Evolutionary conservation across 805 yeast species (phyloP).

Genomic region (Candida easanensis): DNA sequence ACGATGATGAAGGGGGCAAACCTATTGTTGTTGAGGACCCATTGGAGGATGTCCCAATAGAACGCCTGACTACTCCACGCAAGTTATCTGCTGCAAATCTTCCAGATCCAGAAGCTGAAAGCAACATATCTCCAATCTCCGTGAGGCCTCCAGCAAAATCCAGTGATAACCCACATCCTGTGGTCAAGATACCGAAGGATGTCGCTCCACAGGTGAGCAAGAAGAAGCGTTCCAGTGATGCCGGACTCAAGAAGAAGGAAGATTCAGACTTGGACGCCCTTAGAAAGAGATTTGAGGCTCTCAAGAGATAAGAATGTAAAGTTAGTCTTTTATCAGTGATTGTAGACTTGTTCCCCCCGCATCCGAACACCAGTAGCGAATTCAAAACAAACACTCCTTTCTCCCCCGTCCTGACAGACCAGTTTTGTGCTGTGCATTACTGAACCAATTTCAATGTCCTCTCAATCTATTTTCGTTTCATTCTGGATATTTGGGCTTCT

Average conservation of each 20-base stretch:
- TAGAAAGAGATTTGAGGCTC: slow-evolving; percentile 73
- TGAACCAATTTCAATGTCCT: background rate
- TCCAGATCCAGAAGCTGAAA: slow-evolving; percentile 16
- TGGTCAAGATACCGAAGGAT: slow-evolving; percentile 39
- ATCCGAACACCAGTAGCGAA: too few species aligned
- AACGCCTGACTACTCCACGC: slow-evolving; percentile 21
- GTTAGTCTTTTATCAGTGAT: background rate
- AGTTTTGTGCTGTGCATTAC: too few species aligned
- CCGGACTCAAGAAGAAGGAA: slow-evolving; percentile 24
- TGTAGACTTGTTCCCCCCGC: too few species aligned
- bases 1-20: slow-evolving; percentile 30
- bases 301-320: slow-evolving; percentile 50
- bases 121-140: slow-evolving; percentile 36
- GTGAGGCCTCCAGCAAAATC: slow-evolving; percentile 41
- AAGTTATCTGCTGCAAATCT: slow-evolving; percentile 20
- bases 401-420: too few species aligned
- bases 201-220: slow-evolving; percentile 34
- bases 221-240: slow-evolving; percentile 26
- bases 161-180: slow-evolving; percentile 38
- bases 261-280: slow-evolving; percentile 60
- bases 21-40: slow-evolving; percentile 38
- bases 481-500: slow-evolving; percentile 85
- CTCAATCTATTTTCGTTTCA: slow-evolving; percentile 35
- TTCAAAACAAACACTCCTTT: too few species aligned
- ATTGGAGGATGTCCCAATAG: slow-evolving; percentile 25